Base-by-base conservation (phyloP, 106 monocot genomes). In the Allium cepa region DNA sequence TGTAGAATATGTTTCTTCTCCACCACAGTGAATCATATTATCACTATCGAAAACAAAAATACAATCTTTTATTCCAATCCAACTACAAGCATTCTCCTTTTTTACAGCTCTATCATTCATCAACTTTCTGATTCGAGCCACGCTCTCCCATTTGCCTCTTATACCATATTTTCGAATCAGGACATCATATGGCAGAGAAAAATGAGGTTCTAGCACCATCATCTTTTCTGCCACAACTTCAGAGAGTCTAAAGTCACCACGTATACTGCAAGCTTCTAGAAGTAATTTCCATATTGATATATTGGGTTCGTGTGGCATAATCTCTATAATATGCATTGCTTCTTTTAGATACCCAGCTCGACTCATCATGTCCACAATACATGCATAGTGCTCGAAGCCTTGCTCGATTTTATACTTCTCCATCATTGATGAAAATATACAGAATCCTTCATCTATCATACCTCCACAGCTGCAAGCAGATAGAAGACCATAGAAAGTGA, bases 91-190 rank as follows among this genome's bases (percentile, higher is more conserved):
- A 52, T 36, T 70, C 6, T 69, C 70, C 48, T 86, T 83, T 66
- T 52, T 77, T 50, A 76, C 81, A 11, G 79, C 50, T 72, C 75
- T 81, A 53, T 81, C 70, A 62, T 61, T 63, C 93, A 93, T 88
- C 27, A 45, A 13, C 65, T 59, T 88, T 77, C 64, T 49, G 12
- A 93, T 59, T 56, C 77, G 46, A 67, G 83, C 88, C 70, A 86
- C 67, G 22, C 79, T 86, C 68, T 93, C 93, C 93, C 93, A 93
- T 67, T 56, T 78, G 17, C 81, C 75, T 67, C 75, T 88, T 51
- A 52, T 64, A 61, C 72, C 79, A 81, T 86, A 83, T 14, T 79
- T 73, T 47, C 26, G 72, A 75, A 62, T 81, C 75, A 93, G 71
- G 8, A 83, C 72, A 50, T 46, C 1, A 57, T 86, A 88, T 36